phyloP scores from a whole-genome alignment of 495 filamentous ascomycete species.

The Parachaetomium inaequale region DNA sequence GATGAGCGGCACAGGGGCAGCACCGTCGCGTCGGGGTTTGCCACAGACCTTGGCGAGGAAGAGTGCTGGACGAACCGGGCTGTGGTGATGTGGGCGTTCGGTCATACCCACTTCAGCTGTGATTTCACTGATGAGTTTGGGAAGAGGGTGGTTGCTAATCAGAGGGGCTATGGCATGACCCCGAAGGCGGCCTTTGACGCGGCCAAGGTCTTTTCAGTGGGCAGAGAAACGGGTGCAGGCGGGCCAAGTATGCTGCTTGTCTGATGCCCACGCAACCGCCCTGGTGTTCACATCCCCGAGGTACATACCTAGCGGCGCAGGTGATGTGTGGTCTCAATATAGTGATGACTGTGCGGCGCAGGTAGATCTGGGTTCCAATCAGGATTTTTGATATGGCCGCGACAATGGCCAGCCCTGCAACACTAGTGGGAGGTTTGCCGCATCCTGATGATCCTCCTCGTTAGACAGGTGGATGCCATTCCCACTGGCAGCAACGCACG shows the following conservation, averaged over 20 bases:
- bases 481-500: not conserved
- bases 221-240: too few relatives aligned
- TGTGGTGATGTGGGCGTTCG: slow-evolving; percentile 54
- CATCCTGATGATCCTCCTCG: not conserved
- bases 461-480: not conserved
- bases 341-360: too few relatives aligned
- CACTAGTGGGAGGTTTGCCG: not conserved
- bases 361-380: too few relatives aligned
- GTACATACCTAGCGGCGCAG: too few relatives aligned
- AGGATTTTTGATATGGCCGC: not conserved
- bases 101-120: slow-evolving; percentile 51
- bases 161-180: slow-evolving; percentile 28
- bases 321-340: too few relatives aligned
- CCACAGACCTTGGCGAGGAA: slow-evolving; percentile 38
- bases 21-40: slow-evolving; percentile 40
- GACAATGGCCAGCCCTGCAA: too few relatives aligned
- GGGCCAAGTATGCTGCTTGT: too few relatives aligned
- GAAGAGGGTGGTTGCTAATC: slow-evolving; percentile 30
- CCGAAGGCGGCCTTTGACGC: not conserved
- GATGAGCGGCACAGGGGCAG: slow-evolving; percentile 44
- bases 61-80: slow-evolving; percentile 42
- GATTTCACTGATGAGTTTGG: slow-evolving; percentile 19
- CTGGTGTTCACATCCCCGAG: too few relatives aligned
- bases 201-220: not conserved
- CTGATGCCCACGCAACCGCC: too few relatives aligned